Evolutionary conservation across 2,329 filamentous ascomycete species (phyloP).

Genomic region (Fusarium nodosum): DNA sequence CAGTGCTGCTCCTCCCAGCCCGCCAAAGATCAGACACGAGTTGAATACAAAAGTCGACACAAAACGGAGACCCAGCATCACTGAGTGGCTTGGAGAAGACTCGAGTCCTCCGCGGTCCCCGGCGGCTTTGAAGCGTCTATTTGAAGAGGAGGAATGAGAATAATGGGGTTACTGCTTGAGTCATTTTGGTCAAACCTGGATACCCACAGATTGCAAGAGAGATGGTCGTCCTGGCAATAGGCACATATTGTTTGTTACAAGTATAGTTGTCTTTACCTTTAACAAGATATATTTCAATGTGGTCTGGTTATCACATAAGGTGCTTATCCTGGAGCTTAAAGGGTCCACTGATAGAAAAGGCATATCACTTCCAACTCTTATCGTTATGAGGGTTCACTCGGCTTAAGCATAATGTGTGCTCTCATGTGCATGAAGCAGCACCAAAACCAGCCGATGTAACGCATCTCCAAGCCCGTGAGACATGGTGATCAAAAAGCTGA

Average conservation of each 20-base stretch:
- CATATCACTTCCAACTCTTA: background rate
- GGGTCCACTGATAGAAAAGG: constrained; percentile 11
- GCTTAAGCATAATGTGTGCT: constrained; percentile 6
- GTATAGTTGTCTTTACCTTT: constrained; percentile 3
- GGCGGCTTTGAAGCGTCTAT: constrained; percentile 15
- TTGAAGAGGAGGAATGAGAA: constrained; percentile 2
- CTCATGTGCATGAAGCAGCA: background rate
- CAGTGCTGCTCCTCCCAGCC: background rate
- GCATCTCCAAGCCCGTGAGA: background rate
- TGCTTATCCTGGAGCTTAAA: background rate
- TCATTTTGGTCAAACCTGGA: background rate
- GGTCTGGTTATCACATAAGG: background rate
- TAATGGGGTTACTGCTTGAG: background rate
- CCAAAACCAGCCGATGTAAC: constrained; percentile 5
- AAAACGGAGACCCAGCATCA: background rate
- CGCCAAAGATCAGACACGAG: background rate
- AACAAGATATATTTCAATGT: background rate
- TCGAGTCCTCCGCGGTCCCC: constrained; percentile 6
- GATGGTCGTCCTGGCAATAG: background rate
- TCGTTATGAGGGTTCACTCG: constrained; percentile 3
- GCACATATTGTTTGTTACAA: background rate
- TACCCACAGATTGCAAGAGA: background rate
- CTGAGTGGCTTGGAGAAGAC: constrained; percentile 9
- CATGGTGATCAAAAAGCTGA: background rate
- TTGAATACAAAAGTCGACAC: background rate